Evolutionary conservation across 2,329 filamentous ascomycete genomes (phyloP), one percentile per base, ranked within the genome.

Genomic region (Chrysoporthe austroafricana): DNA sequence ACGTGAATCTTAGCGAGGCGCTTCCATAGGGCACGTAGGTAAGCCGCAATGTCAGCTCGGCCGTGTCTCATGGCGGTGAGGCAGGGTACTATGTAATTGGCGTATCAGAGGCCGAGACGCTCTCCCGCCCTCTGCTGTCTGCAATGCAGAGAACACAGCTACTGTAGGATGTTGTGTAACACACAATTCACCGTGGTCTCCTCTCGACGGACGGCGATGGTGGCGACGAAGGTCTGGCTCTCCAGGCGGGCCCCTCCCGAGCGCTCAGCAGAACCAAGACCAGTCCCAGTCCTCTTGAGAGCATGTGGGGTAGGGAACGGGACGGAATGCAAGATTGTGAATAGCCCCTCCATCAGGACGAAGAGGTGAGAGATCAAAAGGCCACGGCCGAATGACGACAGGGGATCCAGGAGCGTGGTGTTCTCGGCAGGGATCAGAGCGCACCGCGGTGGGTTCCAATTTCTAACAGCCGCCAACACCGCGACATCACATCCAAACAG

Each of bases 51-150:
- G 59, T 61, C 59, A 61, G 39, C 59, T n/a, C 43, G 21, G 42
- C 42, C 43, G 59, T n/a, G 42, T 61, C 42, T 61, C 42, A 46
- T 36, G 59, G 63, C 63, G 63, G 63, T 64, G 63, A 64, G 42
- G 18, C 26, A 13, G 18, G 4, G 26, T 26, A 26, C 26, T 26
- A 26, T 26, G 16, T 43, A 50, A 64, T 64, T 64, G 54, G 52
- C 52, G 63, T 64, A 64, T 64, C 63, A 64, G 26, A 34, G 36
- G 42, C 26, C 63, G 42, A 57, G 43, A 14, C 18, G 21, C 21
- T 11, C 5, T 46, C 26, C 26, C 26, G 26, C 26, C 26, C 34
- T 34, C 36, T 58, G 52, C 54, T 46, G 43, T 57, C 39, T 50
- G 32, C 54, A 42, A 32, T 46, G 59, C 42, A 61, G 43, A 18